Percentiles rank a stretch among this genome's conserved stretches.
These are phyloP conservation scores for Aspergillus heteromorphus DNA, from an alignment of 495 filamentous ascomycete genomes.

Conservation along the genomic window DNA sequence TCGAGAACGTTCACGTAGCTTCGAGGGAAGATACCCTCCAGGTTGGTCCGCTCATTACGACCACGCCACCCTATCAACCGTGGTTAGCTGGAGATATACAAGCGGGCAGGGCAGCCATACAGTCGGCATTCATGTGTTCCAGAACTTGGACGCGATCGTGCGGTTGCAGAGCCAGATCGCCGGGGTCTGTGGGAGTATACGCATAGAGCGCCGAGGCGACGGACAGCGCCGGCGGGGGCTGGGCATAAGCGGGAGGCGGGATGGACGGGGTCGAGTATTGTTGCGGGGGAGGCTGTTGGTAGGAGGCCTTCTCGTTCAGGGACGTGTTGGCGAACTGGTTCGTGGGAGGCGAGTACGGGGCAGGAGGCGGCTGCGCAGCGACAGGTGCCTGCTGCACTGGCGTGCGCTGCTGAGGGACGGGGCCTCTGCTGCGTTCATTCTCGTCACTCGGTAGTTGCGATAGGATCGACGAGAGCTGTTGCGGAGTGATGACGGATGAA, in stretches of 20 bases:
- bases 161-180: constrained; percentile 69
- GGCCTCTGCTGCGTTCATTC: constrained; percentile 37
- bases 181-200: constrained; percentile 70
- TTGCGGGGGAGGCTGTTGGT: constrained; percentile 35
- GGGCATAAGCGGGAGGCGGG: constrained; percentile 50
- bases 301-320: constrained; percentile 50
- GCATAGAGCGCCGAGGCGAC: constrained; percentile 78
- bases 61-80: constrained; percentile 65
- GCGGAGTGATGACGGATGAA: constrained; percentile 62
- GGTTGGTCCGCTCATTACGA: constrained; percentile 68
- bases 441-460: constrained; percentile 62
- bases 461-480: constrained; percentile 65
- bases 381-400: constrained; percentile 24
- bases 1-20: constrained; percentile 69
- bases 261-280: constrained; percentile 36
- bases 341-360: constrained; percentile 37
- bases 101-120: constrained; percentile 40
- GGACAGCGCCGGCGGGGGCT: constrained; percentile 54
- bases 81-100: constrained; percentile 15
- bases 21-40: constrained; percentile 86
- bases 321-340: constrained; percentile 43
- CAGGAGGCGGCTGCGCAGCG: constrained; percentile 26
- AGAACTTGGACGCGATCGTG: constrained; percentile 73
- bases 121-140: constrained; percentile 93
- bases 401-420: constrained; percentile 28